Conservation (phyloP, 2,329 filamentous ascomycete genomes). For the Zasmidium citrigriseum region DNA sequence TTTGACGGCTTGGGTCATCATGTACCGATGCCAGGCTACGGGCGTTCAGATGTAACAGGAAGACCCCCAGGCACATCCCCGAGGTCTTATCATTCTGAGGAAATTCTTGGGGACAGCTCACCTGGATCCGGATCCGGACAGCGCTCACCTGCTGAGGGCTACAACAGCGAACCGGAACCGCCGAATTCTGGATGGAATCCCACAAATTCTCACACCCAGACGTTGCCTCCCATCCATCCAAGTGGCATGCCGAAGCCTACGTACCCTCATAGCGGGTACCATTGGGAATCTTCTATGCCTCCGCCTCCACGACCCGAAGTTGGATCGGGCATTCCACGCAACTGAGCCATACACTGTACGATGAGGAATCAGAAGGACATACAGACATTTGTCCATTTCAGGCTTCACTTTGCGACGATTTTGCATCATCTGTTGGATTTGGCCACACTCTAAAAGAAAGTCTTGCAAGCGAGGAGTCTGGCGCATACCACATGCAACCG, state of each 20-base stretch:
- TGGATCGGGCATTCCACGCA: not conserved
- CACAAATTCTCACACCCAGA: not conserved
- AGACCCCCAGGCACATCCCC: conserved; percentile 7
- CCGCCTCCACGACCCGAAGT: not conserved
- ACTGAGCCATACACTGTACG: not conserved
- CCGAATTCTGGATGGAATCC: not conserved
- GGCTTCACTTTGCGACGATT: not conserved
- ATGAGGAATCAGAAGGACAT: too few species aligned
- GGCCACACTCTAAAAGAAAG: not conserved
- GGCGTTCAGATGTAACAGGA: not conserved
- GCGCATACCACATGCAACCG: not conserved
- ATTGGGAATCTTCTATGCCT: not conserved
- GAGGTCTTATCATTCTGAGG: conserved; percentile 9
- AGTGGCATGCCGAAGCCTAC: not conserved
- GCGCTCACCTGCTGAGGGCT: conserved; percentile 7
- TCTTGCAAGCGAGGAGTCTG: not conserved
- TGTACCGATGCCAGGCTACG: not conserved
- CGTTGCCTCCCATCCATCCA: not conserved
- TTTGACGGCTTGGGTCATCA: not conserved
- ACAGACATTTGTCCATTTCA: not conserved
- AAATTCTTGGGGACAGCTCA: conserved; percentile 4
- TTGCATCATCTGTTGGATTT: not conserved
- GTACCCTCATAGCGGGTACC: not conserved
- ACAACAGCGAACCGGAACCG: conserved; percentile 9
- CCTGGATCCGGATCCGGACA: conserved; percentile 6